Evolutionary conservation across 2,329 filamentous ascomycete genomes (phyloP).

Genomic region (Stemphylium lycopersici): DNA sequence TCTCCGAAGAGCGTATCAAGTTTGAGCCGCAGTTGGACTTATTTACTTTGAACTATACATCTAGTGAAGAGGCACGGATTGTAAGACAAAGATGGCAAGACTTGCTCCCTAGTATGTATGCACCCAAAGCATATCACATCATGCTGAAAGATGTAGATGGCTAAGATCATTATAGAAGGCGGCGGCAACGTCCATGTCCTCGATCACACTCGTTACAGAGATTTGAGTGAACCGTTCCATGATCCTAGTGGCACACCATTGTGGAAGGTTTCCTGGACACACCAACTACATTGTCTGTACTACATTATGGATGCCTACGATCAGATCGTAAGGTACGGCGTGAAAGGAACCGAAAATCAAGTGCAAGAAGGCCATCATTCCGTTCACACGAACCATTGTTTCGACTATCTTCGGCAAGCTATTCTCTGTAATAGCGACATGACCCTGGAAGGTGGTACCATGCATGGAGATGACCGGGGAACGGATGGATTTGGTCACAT

Average conservation of each 20-base stretch:
- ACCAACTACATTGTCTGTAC: not conserved
- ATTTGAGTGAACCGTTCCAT: not conserved
- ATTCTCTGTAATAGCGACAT: not conserved
- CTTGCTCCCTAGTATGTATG: not conserved
- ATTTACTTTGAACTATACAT: not conserved
- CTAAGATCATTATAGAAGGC: not conserved
- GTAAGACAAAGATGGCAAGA: not conserved
- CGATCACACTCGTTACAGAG: not conserved
- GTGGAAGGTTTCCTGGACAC: not conserved
- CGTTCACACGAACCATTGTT: not conserved
- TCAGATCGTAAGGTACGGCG: not conserved
- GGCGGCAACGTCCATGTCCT: not conserved
- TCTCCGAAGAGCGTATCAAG: not conserved
- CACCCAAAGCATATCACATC: not conserved
- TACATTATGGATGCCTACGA: not conserved
- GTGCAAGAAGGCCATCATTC: not conserved
- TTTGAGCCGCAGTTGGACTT: not conserved
- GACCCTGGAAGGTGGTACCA: not conserved
- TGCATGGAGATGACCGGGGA: not conserved
- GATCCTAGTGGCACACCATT: not conserved
- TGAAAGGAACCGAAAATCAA: not conserved
- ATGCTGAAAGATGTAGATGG: not conserved
- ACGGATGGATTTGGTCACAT: not conserved
- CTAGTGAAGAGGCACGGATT: not conserved
- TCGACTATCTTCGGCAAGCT: not conserved